Base-by-base conservation (phyloP, 345 rosid genomes). In the Eutrema japonicum region DNA sequence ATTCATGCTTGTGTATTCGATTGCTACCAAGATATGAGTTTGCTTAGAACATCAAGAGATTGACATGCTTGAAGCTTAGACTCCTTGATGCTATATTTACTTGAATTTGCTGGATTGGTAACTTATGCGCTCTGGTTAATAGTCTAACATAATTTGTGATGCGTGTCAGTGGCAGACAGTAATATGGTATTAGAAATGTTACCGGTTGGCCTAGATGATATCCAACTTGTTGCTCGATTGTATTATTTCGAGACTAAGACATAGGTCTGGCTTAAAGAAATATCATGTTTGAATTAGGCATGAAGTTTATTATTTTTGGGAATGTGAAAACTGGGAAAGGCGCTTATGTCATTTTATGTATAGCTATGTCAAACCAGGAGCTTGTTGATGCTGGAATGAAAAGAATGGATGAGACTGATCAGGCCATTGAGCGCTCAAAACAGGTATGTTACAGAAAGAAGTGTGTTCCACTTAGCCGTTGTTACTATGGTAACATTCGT, bases 381-480 rank as follows among this genome's bases (percentile, higher is more conserved):
- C 97, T 92, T 59, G 59, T 95, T 32, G 80, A 79, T 85, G 88
- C 89, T 72, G 98, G 99, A 65, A 80, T 1, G 70, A 82, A 89
- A 79, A 85, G 87, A 75, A 92, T 92, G 96, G 93, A 95, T 80
- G 98, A 95, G 82, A 92, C 99, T 37, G 99, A 95, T 83, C 99
- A 92, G 71, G 94, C 79, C 69, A 90, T 95, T 71, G 92, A 95
- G 71, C 98, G 98, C 71, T 86, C 99, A 33, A 90, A 95, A 79
- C 84, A 87, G 90, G 98, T 85, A 71, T 73, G 55, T 10, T 10
- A 35, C 43, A 50, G 42, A 66, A 45, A 43, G 36, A 42, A 51
- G 29, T 32, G 48, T 50, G 49, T 71, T 49, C 14, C 26, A 63
- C 43, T 59, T 33, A 64, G 29, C 37, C 10, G 11, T 68, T 77